Evolutionary conservation across 1,139 yeast genomes (phyloP).

Genomic region (Saccharomyces hybrid): DNA sequence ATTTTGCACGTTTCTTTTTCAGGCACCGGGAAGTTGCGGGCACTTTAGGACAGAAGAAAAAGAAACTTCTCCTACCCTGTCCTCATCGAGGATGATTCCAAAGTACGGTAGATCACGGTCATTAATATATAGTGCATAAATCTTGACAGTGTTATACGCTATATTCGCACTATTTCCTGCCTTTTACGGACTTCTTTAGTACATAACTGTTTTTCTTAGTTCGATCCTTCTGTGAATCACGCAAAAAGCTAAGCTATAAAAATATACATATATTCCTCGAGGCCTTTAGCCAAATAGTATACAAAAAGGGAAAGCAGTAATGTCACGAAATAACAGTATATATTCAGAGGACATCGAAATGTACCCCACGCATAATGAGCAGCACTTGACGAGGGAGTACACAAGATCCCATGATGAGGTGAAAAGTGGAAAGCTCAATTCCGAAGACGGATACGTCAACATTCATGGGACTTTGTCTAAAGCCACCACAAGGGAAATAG

Average conservation of each 20-base stretch:
- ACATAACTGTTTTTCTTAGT: no score
- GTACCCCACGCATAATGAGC: conserved; percentile 3
- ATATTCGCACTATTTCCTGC: no score
- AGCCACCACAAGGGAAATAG: conserved; percentile 16
- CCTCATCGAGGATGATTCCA: not conserved
- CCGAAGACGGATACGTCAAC: not conserved
- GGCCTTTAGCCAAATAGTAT: no score
- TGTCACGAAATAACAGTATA: not conserved
- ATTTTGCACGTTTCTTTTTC: not conserved
- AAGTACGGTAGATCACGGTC: not conserved
- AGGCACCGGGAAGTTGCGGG: not conserved
- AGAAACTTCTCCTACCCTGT: not conserved
- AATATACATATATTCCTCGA: no score
- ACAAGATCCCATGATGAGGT: not conserved
- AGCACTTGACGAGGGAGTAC: not conserved
- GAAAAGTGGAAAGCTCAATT: not conserved
- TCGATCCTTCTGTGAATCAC: no score
- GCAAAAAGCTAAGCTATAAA: no score
- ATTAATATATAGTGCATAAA: no score
- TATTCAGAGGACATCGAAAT: not conserved
- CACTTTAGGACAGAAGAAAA: not conserved
- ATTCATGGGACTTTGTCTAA: conserved; percentile 25
- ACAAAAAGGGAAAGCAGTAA: not conserved
- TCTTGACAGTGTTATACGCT: no score
- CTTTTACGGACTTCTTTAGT: no score